Percentiles rank a stretch among this genome's conserved stretches.
These are phyloP conservation scores for Xanthoparmelia taractica DNA, from an alignment of 495 filamentous ascomycete species.

Conservation along the genomic window DNA sequence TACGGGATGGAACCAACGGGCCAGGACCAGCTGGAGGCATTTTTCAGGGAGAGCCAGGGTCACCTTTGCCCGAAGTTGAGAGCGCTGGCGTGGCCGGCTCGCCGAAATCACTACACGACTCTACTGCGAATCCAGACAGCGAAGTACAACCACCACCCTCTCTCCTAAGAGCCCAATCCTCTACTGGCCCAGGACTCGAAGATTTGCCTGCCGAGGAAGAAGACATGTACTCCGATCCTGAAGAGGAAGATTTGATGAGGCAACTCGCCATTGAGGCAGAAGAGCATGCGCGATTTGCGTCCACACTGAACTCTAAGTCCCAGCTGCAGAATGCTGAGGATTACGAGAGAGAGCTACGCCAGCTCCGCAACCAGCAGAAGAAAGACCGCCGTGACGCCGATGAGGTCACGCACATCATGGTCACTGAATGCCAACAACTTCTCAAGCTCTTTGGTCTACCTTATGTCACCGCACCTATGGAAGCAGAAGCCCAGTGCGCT, in stretches of 20 bases:
- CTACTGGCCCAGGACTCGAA: constrained; percentile 27
- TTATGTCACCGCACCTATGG: constrained; percentile 96
- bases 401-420: constrained; percentile 90
- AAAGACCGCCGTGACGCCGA: constrained; percentile 93
- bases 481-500: constrained; percentile 96
- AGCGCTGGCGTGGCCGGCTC: constrained; percentile 33
- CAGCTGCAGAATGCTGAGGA: constrained; percentile 56
- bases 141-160: constrained; percentile 3
- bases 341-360: constrained; percentile 79
- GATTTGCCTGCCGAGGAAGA: constrained; percentile 31
- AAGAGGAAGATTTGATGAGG: constrained; percentile 79
- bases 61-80: constrained; percentile 49
- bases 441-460: constrained; percentile 86
- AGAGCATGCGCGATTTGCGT: constrained; percentile 88
- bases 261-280: constrained; percentile 83
- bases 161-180: constrained; percentile 16
- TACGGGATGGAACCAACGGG: constrained; percentile 35
- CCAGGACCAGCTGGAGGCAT: constrained; percentile 17
- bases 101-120: constrained; percentile 7
- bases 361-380: constrained; percentile 84
- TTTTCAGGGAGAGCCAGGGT: constrained; percentile 27
- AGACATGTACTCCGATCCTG: constrained; percentile 67
- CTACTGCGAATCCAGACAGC: neutral
- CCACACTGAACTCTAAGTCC: constrained; percentile 66
- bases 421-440: constrained; percentile 87